Conservation (phyloP, 306 rosid species). For the Heteromeles arbutifolia region DNA sequence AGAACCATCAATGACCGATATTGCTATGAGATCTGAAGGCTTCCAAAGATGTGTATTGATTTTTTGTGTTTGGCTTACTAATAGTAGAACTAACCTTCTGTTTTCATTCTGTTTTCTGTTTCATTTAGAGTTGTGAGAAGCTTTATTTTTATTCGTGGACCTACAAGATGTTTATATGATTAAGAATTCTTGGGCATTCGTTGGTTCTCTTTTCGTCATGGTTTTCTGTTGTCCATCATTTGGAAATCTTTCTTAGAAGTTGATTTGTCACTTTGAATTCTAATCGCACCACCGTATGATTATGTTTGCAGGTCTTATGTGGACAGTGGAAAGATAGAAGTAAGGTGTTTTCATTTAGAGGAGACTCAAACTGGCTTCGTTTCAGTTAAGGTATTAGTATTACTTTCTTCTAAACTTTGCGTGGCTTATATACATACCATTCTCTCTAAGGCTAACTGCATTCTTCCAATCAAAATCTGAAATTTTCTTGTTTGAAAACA, state of each 20-base stretch:
- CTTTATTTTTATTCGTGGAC: not conserved
- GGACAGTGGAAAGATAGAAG: constrained; percentile 62
- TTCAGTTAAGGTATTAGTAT: constrained; percentile 76
- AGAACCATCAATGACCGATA: too few species aligned
- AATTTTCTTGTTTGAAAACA: not conserved
- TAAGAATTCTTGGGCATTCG: too few species aligned
- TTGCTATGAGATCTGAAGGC: too few species aligned
- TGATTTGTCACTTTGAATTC: constrained; percentile 6
- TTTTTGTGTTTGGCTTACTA: too few species aligned
- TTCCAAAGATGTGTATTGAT: too few species aligned
- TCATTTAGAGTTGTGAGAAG: not conserved
- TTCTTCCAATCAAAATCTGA: not conserved
- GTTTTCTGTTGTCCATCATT: not conserved
- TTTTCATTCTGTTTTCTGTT: too few species aligned
- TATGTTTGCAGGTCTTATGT: constrained; percentile 54
- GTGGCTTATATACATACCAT: too few species aligned
- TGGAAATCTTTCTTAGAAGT: not conserved
- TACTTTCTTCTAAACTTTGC: not conserved
- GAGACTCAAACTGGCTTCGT: constrained; percentile 97
- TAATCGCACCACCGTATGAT: constrained; percentile 7
- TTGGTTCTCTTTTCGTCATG: not conserved
- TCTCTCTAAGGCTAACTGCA: not conserved
- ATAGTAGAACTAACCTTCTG: too few species aligned
- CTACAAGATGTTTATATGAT: too few species aligned
- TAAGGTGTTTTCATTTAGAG: constrained; percentile 70